Evolutionary conservation across 805 yeast species (phyloP).

Genomic region (Yarrowia deformans): DNA sequence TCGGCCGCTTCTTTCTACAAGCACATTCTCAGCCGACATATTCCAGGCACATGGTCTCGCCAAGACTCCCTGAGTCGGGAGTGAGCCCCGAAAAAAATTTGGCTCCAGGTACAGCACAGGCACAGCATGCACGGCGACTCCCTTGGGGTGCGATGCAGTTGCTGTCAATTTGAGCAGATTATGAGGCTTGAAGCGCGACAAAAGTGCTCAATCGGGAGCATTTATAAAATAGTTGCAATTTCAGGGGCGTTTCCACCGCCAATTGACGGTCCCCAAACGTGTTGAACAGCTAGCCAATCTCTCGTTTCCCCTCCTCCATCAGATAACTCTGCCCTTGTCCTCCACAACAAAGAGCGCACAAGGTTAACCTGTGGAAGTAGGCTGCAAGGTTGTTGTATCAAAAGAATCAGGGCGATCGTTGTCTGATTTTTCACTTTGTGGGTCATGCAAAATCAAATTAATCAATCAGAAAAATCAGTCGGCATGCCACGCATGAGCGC

Average conservation of each 20-base stretch:
- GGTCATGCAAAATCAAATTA: constrained; percentile 10
- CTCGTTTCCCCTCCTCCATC: not conserved
- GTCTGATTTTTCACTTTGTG: not conserved
- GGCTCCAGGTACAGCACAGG: constrained; percentile 37
- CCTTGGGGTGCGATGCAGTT: constrained; percentile 8
- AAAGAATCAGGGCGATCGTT: constrained; percentile 23
- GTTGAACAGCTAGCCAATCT: not conserved
- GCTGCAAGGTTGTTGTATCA: constrained; percentile 8
- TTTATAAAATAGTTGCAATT: not conserved
- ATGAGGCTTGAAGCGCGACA: not conserved
- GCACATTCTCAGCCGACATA: constrained; percentile 2
- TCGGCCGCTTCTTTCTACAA: not conserved
- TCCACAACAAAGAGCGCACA: not conserved
- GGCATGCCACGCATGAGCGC: not conserved
- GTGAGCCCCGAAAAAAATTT: not conserved
- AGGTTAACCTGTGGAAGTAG: constrained; percentile 8
- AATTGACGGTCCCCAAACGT: no score
- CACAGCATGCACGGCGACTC: constrained; percentile 8
- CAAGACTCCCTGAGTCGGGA: constrained; percentile 33
- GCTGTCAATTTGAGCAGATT: not conserved
- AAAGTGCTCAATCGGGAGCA: constrained; percentile 4
- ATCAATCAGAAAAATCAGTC: constrained; percentile 29
- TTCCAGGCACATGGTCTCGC: constrained; percentile 18
- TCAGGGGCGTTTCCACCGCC: no score
- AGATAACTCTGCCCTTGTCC: constrained; percentile 3